Evolutionary conservation across 2,329 filamentous ascomycete genomes (phyloP).

Genomic region (Aspergillus sp.): DNA sequence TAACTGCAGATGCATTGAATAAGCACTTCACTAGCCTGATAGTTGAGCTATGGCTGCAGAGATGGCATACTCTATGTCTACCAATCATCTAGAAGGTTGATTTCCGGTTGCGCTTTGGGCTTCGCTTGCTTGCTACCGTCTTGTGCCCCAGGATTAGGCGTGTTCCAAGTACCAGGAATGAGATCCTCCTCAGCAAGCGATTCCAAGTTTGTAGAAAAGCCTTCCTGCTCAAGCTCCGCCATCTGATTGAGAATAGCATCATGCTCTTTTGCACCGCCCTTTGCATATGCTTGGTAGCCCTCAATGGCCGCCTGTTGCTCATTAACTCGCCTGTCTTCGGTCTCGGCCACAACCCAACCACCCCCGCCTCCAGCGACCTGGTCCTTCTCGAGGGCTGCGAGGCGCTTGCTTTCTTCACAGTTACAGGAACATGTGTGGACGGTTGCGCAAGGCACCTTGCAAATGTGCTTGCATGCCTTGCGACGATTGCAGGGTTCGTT

Average conservation of each 20-base stretch:
- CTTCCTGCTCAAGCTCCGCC: conserved; percentile 1
- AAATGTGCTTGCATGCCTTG: conserved; percentile 42
- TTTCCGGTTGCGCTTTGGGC: background rate
- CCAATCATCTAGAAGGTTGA: background rate
- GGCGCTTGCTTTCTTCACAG: conserved; percentile 14
- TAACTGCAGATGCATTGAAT: too few species aligned
- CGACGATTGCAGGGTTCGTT: conserved; percentile 29
- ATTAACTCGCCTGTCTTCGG: background rate
- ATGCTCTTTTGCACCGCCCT: conserved; percentile 29
- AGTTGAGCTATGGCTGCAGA: too few species aligned
- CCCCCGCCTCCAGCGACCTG: background rate
- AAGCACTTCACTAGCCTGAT: too few species aligned
- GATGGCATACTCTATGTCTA: too few species aligned
- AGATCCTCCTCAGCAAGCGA: background rate
- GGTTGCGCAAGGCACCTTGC: conserved; percentile 31
- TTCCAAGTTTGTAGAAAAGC: background rate
- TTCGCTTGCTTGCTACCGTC: background rate
- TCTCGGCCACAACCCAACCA: background rate
- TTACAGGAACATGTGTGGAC: conserved; percentile 32
- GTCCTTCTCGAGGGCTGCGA: background rate
- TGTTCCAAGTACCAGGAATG: background rate
- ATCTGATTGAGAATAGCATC: conserved; percentile 24
- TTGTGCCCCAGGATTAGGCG: background rate
- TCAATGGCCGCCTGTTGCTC: conserved; percentile 7
- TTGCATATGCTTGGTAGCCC: conserved; percentile 30